These are phyloP conservation scores for Moricandia arvensis DNA, from an alignment of 345 rosid genomes.

Conservation along the genomic window DNA sequence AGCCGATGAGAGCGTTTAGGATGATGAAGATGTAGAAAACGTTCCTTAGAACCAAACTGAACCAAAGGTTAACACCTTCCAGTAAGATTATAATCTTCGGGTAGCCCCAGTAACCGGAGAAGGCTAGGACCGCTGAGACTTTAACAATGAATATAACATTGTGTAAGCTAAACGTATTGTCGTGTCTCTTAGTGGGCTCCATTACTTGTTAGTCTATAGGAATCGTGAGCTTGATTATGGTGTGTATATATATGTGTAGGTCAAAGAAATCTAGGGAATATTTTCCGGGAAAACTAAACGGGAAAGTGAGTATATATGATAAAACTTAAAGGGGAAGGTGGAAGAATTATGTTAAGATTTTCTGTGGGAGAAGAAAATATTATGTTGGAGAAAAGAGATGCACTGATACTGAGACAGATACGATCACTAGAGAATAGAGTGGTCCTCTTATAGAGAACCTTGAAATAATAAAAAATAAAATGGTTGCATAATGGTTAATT, in stretches of 20 bases:
- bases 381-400: constrained; percentile 17
- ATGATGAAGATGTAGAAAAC: not conserved
- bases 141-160: not conserved
- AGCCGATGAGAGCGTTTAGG: not conserved
- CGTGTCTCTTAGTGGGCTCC: constrained; percentile 2
- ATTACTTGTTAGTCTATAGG: not conserved
- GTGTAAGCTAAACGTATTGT: not conserved
- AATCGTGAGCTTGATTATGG: not conserved
- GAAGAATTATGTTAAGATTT: not conserved
- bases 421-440: constrained; percentile 9
- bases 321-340: not conserved
- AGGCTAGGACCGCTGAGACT: not conserved
- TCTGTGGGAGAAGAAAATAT: not conserved
- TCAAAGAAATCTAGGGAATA: not conserved
- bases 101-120: not conserved
- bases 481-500: not conserved
- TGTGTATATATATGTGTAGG: not conserved
- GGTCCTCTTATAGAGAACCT: constrained; percentile 21
- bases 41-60: not conserved
- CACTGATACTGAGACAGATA: constrained; percentile 15
- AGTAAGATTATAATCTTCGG: not conserved
- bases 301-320: constrained; percentile 22
- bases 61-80: not conserved
- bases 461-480: not conserved
- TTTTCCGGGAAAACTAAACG: not conserved